phyloP scores from a whole-genome alignment of 2,329 filamentous ascomycete genomes.

The Venturia pyrina region DNA sequence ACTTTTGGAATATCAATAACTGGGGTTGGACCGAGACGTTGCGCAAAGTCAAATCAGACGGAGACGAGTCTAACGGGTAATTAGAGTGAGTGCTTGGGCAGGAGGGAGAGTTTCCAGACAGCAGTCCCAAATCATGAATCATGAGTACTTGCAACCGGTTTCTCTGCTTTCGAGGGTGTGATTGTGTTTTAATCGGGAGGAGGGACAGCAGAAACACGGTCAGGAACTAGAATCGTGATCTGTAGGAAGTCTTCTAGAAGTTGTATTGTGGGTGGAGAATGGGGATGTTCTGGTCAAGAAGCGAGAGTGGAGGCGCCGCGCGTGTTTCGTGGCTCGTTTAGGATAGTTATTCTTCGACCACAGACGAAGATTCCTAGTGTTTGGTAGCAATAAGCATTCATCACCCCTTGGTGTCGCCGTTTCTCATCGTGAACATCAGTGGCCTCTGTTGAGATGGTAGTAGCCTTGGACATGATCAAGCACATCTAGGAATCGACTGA shows the following conservation, averaged over 20 bases:
- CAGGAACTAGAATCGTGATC: not conserved
- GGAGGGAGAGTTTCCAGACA: not conserved
- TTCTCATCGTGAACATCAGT: not conserved
- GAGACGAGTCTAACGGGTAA: not conserved
- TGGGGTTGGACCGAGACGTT: not conserved
- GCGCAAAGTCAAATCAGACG: not conserved
- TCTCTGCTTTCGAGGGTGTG: not conserved
- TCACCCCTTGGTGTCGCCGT: too few relatives aligned
- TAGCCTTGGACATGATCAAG: not conserved
- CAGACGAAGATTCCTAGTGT: too few relatives aligned
- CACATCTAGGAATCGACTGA: too few relatives aligned
- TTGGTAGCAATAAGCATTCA: too few relatives aligned
- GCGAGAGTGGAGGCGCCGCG: not conserved
- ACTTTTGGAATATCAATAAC: not conserved
- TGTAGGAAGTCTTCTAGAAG: not conserved
- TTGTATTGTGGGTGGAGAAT: not conserved
- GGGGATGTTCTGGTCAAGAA: not conserved
- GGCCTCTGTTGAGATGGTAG: not conserved
- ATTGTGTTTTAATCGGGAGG: too few relatives aligned
- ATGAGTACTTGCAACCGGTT: not conserved
- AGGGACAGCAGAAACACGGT: not conserved
- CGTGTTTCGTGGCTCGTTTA: constrained; percentile 2
- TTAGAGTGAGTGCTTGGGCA: not conserved
- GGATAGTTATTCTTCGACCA: too few relatives aligned
- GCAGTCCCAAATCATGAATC: not conserved